Evolutionary conservation across 1,284 basidiomycete genomes (phyloP).

Genomic region (Pascua sp.): DNA sequence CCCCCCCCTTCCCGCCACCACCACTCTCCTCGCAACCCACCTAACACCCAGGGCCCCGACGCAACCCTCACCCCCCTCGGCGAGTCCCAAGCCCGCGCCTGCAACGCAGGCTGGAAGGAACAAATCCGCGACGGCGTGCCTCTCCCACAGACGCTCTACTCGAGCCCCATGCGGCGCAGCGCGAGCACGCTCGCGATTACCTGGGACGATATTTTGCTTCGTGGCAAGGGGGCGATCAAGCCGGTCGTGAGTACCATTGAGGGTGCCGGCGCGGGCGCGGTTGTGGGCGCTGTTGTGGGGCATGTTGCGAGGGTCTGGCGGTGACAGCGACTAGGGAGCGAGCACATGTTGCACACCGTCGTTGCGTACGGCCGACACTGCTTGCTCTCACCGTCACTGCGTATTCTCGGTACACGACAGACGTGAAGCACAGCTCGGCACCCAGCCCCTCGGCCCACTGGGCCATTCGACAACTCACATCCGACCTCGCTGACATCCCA

Average conservation of each 20-base stretch:
- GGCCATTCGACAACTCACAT: background rate
- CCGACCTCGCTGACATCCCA: background rate
- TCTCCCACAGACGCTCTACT: constrained; percentile 34
- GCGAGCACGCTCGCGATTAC: constrained; percentile 38
- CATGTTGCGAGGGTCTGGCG: no score
- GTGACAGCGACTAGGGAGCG: no score
- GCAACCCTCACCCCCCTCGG: constrained; percentile 31
- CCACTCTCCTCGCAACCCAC: background rate
- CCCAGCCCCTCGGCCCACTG: no score
- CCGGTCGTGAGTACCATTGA: no score
- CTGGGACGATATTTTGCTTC: constrained; percentile 31
- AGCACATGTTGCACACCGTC: no score
- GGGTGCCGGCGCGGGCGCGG: no score
- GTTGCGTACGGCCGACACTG: no score
- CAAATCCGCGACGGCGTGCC: constrained; percentile 27
- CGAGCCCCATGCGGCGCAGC: constrained; percentile 32
- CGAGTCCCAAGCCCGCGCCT: constrained; percentile 24
- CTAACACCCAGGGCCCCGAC: constrained; percentile 38
- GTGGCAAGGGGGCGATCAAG: background rate
- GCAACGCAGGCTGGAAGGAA: constrained; percentile 35
- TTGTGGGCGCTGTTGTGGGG: no score
- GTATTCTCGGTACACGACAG: background rate
- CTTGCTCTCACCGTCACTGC: no score
- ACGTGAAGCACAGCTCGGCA: background rate
- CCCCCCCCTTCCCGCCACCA: background rate